Percentiles rank a stretch among this genome's conserved stretches.
Evolutionary conservation across 2,329 filamentous ascomycete species (phyloP).

Genomic region (Neodidymelliopsis sp.): DNA sequence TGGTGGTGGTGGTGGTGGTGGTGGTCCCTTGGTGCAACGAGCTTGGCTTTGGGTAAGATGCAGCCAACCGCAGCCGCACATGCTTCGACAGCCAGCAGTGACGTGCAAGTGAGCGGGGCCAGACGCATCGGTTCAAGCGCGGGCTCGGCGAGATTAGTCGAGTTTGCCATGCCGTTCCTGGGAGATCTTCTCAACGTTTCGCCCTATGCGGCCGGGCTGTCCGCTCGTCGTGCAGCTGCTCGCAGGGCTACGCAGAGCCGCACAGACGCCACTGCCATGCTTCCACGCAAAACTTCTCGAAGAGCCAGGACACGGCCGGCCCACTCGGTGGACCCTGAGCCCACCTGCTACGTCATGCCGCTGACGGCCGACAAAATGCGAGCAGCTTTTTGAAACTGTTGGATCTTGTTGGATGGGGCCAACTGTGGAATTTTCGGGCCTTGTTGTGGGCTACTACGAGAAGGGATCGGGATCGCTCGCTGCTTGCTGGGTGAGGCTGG

Average conservation of each 20-base stretch:
- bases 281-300: conserved; percentile 17
- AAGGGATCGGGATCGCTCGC: conserved; percentile 30
- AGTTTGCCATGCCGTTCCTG: background rate
- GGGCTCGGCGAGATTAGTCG: conserved; percentile 27
- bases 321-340: conserved; percentile 35
- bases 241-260: conserved; percentile 18
- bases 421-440: conserved; percentile 28
- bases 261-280: conserved; percentile 16
- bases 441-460: conserved; percentile 26
- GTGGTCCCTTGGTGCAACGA: background rate
- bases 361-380: conserved; percentile 21
- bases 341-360: conserved; percentile 42
- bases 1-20: background rate
- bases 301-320: conserved; percentile 11
- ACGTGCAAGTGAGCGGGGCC: conserved; percentile 26
- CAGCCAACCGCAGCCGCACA: conserved; percentile 19
- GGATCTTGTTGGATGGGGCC: conserved; percentile 33
- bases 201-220: conserved; percentile 13
- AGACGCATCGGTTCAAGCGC: conserved; percentile 19
- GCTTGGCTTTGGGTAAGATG: too few relatives aligned
- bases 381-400: conserved; percentile 39
- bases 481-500: conserved; percentile 14
- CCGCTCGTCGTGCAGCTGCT: conserved; percentile 8
- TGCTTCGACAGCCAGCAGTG: conserved; percentile 21
- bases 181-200: conserved; percentile 11